phyloP scores from a whole-genome alignment of 1,284 basidiomycete genomes.

The Ceratobasidium sp. region DNA sequence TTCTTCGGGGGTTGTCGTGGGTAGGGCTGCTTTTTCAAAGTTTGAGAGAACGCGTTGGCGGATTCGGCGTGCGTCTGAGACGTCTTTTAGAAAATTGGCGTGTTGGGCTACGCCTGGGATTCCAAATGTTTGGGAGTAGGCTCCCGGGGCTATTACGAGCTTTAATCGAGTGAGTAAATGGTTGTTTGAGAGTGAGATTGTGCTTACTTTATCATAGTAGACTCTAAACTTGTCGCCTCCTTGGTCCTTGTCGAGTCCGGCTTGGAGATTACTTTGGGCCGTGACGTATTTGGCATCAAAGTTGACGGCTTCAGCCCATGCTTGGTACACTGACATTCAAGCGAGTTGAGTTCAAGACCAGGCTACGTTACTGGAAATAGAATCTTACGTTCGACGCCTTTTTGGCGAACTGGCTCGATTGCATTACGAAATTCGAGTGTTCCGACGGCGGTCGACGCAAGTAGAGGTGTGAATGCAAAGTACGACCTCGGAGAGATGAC shows the following conservation, averaged over 20 bases:
- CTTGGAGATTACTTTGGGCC: conserved; percentile 31
- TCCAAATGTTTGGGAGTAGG: conserved; percentile 78
- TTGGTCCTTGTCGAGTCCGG: conserved; percentile 40
- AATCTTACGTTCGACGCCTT: conserved; percentile 43
- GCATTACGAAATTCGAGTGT: conserved; percentile 83
- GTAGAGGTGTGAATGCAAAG: conserved; percentile 84
- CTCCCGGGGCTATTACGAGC: conserved; percentile 83
- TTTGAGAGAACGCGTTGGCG: conserved; percentile 72
- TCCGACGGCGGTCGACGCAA: conserved; percentile 80
- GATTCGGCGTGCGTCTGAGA: conserved; percentile 82
- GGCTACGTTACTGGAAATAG: no score
- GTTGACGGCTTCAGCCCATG: conserved; percentile 23
- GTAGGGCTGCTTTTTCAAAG: conserved; percentile 82
- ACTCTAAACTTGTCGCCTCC: conserved; percentile 56
- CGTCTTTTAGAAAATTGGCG: conserved; percentile 83
- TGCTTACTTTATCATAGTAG: conserved; percentile 67
- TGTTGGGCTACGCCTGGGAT: conserved; percentile 70
- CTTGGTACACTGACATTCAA: conserved; percentile 7
- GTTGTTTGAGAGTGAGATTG: not conserved
- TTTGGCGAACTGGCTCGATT: conserved; percentile 73
- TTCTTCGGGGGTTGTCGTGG: conserved; percentile 69
- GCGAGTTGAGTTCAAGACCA: not conserved
- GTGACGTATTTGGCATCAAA: conserved; percentile 14
- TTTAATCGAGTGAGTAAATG: not conserved
- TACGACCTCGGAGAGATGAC: conserved; percentile 77